Evolutionary conservation across 2,329 filamentous ascomycete genomes (phyloP).

Genomic region (Alternaria brassicicola): DNA sequence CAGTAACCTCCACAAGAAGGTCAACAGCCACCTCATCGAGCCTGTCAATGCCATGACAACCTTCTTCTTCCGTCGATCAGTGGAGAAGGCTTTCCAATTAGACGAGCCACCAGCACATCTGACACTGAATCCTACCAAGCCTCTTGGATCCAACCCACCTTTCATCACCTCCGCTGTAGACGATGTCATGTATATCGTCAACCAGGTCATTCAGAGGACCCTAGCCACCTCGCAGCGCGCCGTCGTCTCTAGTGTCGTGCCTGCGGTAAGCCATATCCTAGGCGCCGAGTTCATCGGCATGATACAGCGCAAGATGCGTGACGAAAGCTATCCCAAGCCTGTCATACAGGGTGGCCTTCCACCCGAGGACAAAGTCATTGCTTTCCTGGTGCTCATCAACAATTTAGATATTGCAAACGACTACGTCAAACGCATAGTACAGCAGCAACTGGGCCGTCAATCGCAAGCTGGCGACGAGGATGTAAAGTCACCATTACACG

Average conservation of each 20-base stretch:
- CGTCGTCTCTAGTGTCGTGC: slow-evolving; percentile 77
- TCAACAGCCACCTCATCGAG: slow-evolving; percentile 72
- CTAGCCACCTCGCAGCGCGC: slow-evolving; percentile 83
- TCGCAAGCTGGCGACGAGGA: slow-evolving; percentile 49
- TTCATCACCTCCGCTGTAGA: slow-evolving; percentile 96
- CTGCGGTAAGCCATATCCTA: slow-evolving; percentile 79
- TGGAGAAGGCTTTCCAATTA: slow-evolving; percentile 96
- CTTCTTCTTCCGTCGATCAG: slow-evolving; percentile 94
- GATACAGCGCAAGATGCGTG: slow-evolving; percentile 96
- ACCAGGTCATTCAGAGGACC: slow-evolving; percentile 84
- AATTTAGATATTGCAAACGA: slow-evolving; percentile 92
- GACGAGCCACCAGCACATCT: slow-evolving; percentile 86
- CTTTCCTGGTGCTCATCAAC: slow-evolving; percentile 93
- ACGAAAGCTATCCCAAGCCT: slow-evolving; percentile 88
- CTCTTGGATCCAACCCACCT: slow-evolving; percentile 77
- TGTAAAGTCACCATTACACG: slow-evolving; percentile 50
- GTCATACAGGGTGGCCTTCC: slow-evolving; percentile 79
- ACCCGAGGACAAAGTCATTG: slow-evolving; percentile 84
- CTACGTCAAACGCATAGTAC: slow-evolving; percentile 86
- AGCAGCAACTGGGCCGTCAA: slow-evolving; percentile 61
- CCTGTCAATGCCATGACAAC: slow-evolving; percentile 93
- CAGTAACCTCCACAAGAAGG: slow-evolving; percentile 81
- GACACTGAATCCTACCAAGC: slow-evolving; percentile 73
- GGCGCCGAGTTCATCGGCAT: slow-evolving; percentile 92
- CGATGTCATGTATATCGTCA: slow-evolving; percentile 99